These are phyloP conservation scores for Dothideomycetes sp. DNA, from an alignment of 2,329 filamentous ascomycete species.

Conservation along the genomic window DNA sequence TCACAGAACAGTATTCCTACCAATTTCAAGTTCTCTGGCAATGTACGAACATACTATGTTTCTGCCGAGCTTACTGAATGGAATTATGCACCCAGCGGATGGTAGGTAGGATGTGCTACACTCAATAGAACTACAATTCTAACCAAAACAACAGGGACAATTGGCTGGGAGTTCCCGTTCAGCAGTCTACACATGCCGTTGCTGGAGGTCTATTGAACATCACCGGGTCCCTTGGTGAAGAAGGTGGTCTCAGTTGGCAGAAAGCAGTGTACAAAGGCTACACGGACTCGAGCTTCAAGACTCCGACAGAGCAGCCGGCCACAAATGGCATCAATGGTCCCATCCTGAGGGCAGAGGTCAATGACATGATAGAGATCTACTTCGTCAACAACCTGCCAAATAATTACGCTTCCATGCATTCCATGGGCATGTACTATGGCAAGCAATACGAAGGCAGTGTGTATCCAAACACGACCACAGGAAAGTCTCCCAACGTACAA, in stretches of 20 bases:
- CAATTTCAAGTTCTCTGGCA: constrained; percentile 14
- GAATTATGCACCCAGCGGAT: constrained; percentile 17
- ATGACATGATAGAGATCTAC: constrained; percentile 19
- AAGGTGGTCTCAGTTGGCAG: constrained; percentile 15
- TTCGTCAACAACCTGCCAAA: constrained; percentile 16
- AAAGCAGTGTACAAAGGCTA: constrained; percentile 23
- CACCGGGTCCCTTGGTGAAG: constrained; percentile 10
- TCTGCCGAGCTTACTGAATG: constrained; percentile 17
- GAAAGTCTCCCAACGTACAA: constrained; percentile 8
- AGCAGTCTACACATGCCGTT: constrained; percentile 1
- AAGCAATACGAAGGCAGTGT: constrained; percentile 15
- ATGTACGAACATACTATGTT: constrained; percentile 16
- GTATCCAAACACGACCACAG: constrained; percentile 15
- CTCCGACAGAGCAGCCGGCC: constrained; percentile 14
- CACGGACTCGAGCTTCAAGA: constrained; percentile 17
- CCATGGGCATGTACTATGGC: constrained; percentile 17
- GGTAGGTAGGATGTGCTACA: too few relatives aligned
- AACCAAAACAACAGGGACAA: constrained; percentile 12
- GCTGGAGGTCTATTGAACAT: constrained; percentile 12
- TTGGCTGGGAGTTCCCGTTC: constrained; percentile 14
- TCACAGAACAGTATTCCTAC: constrained; percentile 10
- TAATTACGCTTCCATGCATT: constrained; percentile 19
- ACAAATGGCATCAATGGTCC: constrained; percentile 18
- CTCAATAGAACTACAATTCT: too few relatives aligned
- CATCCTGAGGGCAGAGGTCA: constrained; percentile 16